Conservation (phyloP, 495 filamentous ascomycete genomes). For the Opeltia flavorubescens region DNA sequence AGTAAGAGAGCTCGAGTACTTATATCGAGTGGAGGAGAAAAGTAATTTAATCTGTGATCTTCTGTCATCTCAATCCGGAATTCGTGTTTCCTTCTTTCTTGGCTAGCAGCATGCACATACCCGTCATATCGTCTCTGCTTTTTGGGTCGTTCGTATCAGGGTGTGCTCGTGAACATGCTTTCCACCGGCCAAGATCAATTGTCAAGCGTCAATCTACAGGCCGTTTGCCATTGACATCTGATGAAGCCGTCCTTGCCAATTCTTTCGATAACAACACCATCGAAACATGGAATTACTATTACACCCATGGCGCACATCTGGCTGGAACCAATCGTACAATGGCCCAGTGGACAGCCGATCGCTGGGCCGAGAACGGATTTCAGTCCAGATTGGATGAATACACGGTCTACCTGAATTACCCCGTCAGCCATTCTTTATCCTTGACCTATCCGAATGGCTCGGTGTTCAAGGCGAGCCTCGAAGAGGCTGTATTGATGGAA, state of each 20-base stretch:
- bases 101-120: not conserved
- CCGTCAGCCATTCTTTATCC: slow-evolving; percentile 62
- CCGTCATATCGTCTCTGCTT: not conserved
- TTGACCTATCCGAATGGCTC: slow-evolving; percentile 30
- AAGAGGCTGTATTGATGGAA: slow-evolving; percentile 73
- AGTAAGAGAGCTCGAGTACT: not conserved
- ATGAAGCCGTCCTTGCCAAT: not conserved
- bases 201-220: not conserved
- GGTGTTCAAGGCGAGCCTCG: slow-evolving; percentile 65
- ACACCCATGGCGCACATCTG: slow-evolving; percentile 77
- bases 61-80: not conserved
- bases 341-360: slow-evolving; percentile 75
- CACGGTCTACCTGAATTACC: slow-evolving; percentile 86
- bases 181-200: not conserved
- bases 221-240: not conserved
- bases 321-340: slow-evolving; percentile 78
- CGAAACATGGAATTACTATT: slow-evolving; percentile 79
- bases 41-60: not conserved
- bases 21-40: not conserved
- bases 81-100: not conserved
- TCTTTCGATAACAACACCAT: slow-evolving; percentile 30
- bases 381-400: slow-evolving; percentile 62
- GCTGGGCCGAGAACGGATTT: slow-evolving; percentile 75
- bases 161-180: slow-evolving; percentile 1
- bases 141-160: not conserved